These are phyloP conservation scores for Cladosporium oxysporum DNA, from an alignment of 2,329 filamentous ascomycete genomes.

Conservation along the genomic window DNA sequence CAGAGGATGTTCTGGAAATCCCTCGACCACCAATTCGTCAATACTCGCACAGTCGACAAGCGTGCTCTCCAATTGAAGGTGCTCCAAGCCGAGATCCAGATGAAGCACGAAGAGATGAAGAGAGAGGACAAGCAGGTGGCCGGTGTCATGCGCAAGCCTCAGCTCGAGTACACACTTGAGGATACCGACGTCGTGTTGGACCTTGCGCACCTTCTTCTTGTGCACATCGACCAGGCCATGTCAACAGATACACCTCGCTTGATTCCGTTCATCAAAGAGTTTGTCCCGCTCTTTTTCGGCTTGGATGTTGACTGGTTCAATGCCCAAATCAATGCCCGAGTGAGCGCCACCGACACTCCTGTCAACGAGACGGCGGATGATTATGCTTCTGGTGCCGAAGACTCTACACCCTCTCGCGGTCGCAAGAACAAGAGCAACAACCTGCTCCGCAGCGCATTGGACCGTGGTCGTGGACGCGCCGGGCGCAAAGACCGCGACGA, in stretches of 20 bases:
- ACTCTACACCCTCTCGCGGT: slow-evolving; percentile 68
- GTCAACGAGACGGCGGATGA: slow-evolving; percentile 75
- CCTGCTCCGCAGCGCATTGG: slow-evolving; percentile 83
- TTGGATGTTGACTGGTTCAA: slow-evolving; percentile 59
- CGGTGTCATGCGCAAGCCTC: slow-evolving; percentile 44
- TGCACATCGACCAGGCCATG: slow-evolving; percentile 45
- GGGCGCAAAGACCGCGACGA: slow-evolving; percentile 75
- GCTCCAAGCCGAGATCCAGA: slow-evolving; percentile 85
- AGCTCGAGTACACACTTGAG: slow-evolving; percentile 73
- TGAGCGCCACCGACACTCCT: slow-evolving; percentile 45
- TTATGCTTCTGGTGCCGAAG: slow-evolving; percentile 62
- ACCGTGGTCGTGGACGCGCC: slow-evolving; percentile 70
- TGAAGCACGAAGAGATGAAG: slow-evolving; percentile 87
- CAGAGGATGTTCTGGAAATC: slow-evolving; percentile 94
- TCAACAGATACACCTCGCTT: slow-evolving; percentile 48
- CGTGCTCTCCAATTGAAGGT: slow-evolving; percentile 87
- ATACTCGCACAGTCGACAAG: slow-evolving; percentile 87
- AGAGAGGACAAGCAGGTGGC: slow-evolving; percentile 52
- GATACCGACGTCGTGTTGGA: slow-evolving; percentile 56
- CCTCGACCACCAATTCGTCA: slow-evolving; percentile 92
- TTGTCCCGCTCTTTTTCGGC: slow-evolving; percentile 53
- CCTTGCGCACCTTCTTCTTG: slow-evolving; percentile 48
- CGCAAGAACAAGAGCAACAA: slow-evolving; percentile 66
- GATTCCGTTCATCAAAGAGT: slow-evolving; percentile 51
- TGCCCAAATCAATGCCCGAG: slow-evolving; percentile 59